Evolutionary conservation across 345 rosid genomes (phyloP).

Genomic region (Murraya paniculata): DNA sequence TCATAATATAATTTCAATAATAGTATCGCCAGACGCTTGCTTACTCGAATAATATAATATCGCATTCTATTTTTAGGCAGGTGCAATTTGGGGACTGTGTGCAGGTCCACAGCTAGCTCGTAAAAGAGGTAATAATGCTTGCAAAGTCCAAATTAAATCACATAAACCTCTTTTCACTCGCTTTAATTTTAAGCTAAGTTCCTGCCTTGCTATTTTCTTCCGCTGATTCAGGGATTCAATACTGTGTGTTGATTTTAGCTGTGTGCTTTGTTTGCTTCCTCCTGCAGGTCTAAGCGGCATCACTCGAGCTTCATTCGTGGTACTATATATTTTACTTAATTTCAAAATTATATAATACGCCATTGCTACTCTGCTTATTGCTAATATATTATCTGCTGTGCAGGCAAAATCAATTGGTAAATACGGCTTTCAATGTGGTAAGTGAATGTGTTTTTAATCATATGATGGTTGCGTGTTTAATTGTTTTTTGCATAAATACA

Average conservation of each 20-base stretch:
- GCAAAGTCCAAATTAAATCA: neutral
- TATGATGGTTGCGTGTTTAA: neutral
- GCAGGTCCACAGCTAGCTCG: conserved; percentile 61
- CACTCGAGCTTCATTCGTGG: conserved; percentile 70
- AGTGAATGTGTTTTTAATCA: conserved; percentile 1
- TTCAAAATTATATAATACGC: neutral
- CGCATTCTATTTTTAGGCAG: conserved; percentile 47
- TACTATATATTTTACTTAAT: conserved; percentile 19
- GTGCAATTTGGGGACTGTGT: conserved; percentile 73
- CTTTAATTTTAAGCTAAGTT: neutral
- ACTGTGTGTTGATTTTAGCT: neutral
- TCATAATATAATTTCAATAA: neutral
- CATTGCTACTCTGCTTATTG: neutral
- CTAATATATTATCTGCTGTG: conserved; percentile 12
- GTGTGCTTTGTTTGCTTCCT: neutral
- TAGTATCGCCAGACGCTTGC: neutral
- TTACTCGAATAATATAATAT: neutral
- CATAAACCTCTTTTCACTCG: neutral
- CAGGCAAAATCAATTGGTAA: conserved; percentile 67
- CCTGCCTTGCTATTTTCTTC: neutral
- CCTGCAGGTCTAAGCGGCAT: conserved; percentile 61
- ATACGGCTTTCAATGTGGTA: conserved; percentile 69
- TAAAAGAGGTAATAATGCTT: conserved; percentile 39
- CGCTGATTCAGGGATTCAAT: neutral
- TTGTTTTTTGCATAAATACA: neutral